phyloP scores from a whole-genome alignment of 345 rosid genomes.

The Leavenworthia alabamica region DNA sequence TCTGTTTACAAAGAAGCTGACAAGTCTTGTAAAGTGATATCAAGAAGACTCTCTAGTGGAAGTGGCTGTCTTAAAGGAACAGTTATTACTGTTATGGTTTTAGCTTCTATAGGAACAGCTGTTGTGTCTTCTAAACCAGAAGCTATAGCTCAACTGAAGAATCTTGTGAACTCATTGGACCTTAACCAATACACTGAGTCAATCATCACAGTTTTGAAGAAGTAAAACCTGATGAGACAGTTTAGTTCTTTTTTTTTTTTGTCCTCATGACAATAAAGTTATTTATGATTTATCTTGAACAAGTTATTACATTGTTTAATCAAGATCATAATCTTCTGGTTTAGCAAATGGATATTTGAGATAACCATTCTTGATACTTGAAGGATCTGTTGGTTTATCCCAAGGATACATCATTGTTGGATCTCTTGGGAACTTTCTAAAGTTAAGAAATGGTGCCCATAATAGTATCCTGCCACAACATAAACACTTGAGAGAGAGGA shows the following conservation, averaged over 20 bases:
- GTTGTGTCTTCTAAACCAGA: conserved; percentile 34
- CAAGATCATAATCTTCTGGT: conserved; percentile 62
- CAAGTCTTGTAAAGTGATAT: conserved; percentile 46
- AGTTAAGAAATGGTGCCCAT: conserved; percentile 93
- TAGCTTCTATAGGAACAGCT: conserved; percentile 49
- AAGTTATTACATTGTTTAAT: conserved; percentile 7
- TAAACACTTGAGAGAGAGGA: background rate
- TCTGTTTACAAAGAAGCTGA: conserved; percentile 44
- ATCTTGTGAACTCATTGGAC: conserved; percentile 17
- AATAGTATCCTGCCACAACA: conserved; percentile 52
- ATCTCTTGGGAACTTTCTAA: conserved; percentile 87
- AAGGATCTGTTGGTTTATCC: conserved; percentile 70
- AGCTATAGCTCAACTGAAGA: conserved; percentile 21
- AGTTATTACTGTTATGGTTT: conserved; percentile 34
- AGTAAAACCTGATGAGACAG: conserved; percentile 1
- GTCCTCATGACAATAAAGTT: conserved; percentile 22
- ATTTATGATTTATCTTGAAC: conserved; percentile 9
- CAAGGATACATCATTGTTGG: conserved; percentile 75
- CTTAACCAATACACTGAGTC: conserved; percentile 4
- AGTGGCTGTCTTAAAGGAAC: conserved; percentile 41
- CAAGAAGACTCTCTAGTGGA: conserved; percentile 44
- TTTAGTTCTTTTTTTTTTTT: background rate
- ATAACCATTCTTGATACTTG: conserved; percentile 40
- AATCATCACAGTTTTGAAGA: conserved; percentile 18
- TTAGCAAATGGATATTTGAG: conserved; percentile 66